Conservation (phyloP, 345 rosid species). For the Lepidium aucheri region DNA sequence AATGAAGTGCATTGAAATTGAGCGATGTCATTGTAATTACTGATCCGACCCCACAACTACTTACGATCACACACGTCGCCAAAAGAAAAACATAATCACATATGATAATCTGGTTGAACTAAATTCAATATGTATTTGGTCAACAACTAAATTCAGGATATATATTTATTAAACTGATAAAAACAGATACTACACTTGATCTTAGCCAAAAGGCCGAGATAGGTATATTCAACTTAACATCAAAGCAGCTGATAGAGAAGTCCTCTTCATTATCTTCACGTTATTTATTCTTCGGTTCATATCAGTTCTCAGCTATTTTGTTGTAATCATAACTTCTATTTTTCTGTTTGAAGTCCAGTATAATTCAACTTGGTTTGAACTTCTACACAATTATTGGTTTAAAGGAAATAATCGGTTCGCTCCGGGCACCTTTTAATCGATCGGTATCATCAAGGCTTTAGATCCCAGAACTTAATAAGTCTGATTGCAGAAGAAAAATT, state of each 20-base stretch:
- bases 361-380: not conserved
- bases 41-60: constrained; percentile 2
- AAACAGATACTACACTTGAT: constrained; percentile 63
- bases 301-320: too few relatives aligned
- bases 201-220: constrained; percentile 73
- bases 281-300: too few relatives aligned
- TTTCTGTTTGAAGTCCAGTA: not conserved
- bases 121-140: not conserved
- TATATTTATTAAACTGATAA: constrained; percentile 31
- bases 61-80: constrained; percentile 18
- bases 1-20: not conserved
- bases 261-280: too few relatives aligned
- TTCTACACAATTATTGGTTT: not conserved
- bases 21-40: constrained; percentile 1
- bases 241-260: not conserved
- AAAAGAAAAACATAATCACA: not conserved
- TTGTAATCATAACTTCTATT: too few relatives aligned
- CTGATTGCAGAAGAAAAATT: not conserved
- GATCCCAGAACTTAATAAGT: not conserved
- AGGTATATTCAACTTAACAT: constrained; percentile 31
- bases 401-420: not conserved
- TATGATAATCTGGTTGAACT: not conserved
- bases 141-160: not conserved
- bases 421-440: too few relatives aligned
- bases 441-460: not conserved